A percentile compares a stretch with the other conserved stretches of the same genome.
Evolutionary conservation across 2,329 filamentous ascomycete genomes (phyloP).

Genomic region (Calonectria hawksworthii): DNA sequence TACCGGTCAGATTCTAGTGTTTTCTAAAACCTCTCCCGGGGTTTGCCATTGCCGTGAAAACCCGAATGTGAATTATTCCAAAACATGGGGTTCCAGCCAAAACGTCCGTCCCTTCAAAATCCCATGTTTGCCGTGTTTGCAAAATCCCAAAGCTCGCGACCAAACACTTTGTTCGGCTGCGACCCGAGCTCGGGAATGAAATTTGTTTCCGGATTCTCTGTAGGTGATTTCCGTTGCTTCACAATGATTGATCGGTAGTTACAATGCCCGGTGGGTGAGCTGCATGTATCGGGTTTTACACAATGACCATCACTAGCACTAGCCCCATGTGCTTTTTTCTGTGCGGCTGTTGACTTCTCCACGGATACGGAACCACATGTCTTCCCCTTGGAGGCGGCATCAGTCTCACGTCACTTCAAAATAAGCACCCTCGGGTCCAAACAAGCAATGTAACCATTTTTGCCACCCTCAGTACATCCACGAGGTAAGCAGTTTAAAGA

Average conservation of each 20-base stretch:
- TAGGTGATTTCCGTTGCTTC: background rate
- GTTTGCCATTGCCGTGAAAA: background rate
- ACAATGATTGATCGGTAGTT: background rate
- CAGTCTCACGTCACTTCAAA: conserved; percentile 39
- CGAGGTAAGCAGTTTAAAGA: background rate
- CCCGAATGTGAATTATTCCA: background rate
- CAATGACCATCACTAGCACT: background rate
- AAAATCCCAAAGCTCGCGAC: background rate
- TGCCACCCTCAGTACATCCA: background rate
- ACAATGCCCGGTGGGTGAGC: background rate
- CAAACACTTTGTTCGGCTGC: background rate
- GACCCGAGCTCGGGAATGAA: background rate
- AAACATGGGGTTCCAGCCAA: conserved; percentile 4
- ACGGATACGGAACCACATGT: background rate
- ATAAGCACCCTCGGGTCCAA: conserved; percentile 20
- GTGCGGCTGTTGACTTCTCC: background rate
- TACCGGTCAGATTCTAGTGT: background rate
- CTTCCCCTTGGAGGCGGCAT: conserved; percentile 3
- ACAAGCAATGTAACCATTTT: background rate
- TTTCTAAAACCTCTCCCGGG: background rate
- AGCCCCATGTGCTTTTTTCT: background rate
- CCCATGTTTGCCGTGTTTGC: background rate
- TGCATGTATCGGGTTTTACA: conserved; percentile 9
- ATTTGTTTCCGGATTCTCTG: background rate
- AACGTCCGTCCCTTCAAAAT: background rate